Percentiles rank a stretch among this genome's conserved stretches.
Evolutionary conservation across 495 filamentous ascomycete species (phyloP).

Genomic region (Penicillium lagena): DNA sequence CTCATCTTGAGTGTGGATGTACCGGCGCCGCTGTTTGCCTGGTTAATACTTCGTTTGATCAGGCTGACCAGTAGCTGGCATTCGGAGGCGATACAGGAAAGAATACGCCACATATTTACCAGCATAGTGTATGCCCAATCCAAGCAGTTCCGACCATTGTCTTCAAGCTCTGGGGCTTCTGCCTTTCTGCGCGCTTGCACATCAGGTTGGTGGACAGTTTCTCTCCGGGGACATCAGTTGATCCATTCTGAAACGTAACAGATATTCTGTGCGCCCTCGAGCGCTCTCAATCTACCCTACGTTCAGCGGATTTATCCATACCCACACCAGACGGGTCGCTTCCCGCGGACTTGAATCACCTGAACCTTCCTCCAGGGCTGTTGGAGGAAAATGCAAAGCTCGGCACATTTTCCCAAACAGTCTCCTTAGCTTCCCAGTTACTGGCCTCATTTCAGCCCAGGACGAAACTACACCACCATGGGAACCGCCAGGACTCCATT

Average conservation of each 20-base stretch:
- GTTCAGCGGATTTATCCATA: conserved; percentile 12
- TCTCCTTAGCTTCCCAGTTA: conserved; percentile 18
- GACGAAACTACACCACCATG: neutral
- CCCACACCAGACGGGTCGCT: conserved; percentile 23
- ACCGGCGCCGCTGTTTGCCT: conserved; percentile 66
- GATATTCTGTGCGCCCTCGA: conserved; percentile 35
- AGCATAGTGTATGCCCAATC: conserved; percentile 28
- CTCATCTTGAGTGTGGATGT: conserved; percentile 39
- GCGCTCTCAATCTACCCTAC: conserved; percentile 2
- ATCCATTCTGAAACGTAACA: conserved; percentile 15
- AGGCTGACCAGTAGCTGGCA: conserved; percentile 21
- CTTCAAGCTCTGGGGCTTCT: conserved; percentile 21
- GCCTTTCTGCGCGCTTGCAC: conserved; percentile 29
- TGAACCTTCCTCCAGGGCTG: conserved; percentile 23
- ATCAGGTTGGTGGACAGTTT: conserved; percentile 23
- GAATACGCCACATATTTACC: conserved; percentile 23
- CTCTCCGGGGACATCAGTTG: neutral
- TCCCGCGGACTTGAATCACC: conserved; percentile 24
- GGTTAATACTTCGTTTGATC: conserved; percentile 51
- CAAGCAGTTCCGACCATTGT: conserved; percentile 24
- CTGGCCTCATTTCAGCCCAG: conserved; percentile 24
- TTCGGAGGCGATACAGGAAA: conserved; percentile 18
- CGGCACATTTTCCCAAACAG: conserved; percentile 18
- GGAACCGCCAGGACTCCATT: conserved; percentile 7
- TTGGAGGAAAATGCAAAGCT: conserved; percentile 17